Evolutionary conservation across 139 green algal genomes (phyloP).

Genomic region (Desmodesmus armatus): DNA sequence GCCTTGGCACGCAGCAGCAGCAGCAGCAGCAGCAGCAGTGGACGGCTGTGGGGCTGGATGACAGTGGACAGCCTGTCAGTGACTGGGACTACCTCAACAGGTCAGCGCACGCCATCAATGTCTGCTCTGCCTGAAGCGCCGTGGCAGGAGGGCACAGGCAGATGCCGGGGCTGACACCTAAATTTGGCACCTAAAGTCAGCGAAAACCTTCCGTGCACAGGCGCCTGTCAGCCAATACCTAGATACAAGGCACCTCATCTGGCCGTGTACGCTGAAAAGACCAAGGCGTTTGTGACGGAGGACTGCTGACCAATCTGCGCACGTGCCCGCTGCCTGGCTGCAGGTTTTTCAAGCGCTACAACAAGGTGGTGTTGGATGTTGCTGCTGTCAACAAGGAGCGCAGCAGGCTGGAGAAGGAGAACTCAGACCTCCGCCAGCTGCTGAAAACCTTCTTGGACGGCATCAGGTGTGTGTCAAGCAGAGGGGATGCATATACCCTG

Average conservation of each 20-base stretch:
- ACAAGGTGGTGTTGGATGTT: conserved; percentile 75
- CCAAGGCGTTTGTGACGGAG: too few relatives aligned
- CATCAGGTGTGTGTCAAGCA: conserved; percentile 60
- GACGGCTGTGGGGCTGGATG: conserved; percentile 56
- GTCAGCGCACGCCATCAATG: too few relatives aligned
- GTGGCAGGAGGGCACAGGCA: too few relatives aligned
- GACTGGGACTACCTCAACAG: conserved; percentile 88
- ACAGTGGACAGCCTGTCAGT: conserved; percentile 61
- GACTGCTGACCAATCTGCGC: background rate
- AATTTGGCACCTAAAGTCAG: too few relatives aligned
- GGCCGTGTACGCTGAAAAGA: too few relatives aligned
- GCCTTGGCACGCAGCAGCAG: background rate
- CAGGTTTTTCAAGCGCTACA: conserved; percentile 64
- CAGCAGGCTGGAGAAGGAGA: conserved; percentile 79
- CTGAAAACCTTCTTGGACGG: conserved; percentile 76
- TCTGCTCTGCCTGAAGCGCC: too few relatives aligned
- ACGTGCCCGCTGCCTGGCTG: background rate
- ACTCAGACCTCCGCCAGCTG: conserved; percentile 77
- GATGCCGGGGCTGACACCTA: too few relatives aligned
- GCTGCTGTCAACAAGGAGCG: conserved; percentile 78
- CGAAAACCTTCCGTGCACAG: too few relatives aligned
- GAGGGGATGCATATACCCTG: too few relatives aligned
- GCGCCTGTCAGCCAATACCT: too few relatives aligned
- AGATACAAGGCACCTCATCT: too few relatives aligned
- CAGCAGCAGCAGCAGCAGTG: conserved; percentile 8